Evolutionary conservation across 148 eudicot species (phyloP), one percentile per base, ranked within the genome.

Genomic region (Diospyros lotus): DNA sequence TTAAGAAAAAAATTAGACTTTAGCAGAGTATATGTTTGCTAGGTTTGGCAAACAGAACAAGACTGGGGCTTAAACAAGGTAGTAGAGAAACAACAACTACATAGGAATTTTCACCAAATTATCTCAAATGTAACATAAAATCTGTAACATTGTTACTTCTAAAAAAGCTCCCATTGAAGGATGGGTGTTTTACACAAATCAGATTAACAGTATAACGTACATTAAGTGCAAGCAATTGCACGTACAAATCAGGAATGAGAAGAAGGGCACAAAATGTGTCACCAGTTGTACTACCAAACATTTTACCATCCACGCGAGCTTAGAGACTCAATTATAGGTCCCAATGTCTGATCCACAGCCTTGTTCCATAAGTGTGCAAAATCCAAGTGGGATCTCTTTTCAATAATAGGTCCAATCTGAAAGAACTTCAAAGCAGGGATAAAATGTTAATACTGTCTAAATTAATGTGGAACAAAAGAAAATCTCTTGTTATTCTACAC

Each of bases 271-370:
- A 77, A 58, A 54, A 73, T 58, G 9, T 17, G 52, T 61, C 60
- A 61, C 9, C 44, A 68, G 69, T 61, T 43, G n/a, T 64, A 17
- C 18, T 74, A 48, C 14, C 4, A 11, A 46, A 58, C 48, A 44
- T 74, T 75, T 80, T 82, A 91, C 93, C 91, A 89, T 59, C 90
- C 92, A 82, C 89, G 90, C 46, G 91, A 86, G 75, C 91, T 88
- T 15, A 90, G 86, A 63, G 87, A 82, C 79, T 85, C 72, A 43
- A 90, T 90, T 60, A 78, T 54, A 58, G 87, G 77, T 68, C 92
- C 84, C 44, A 88, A 79, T 70, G 85, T 84, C 84, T 81, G 83
- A 79, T 91, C 96, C 71, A 91, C 89, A 45, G 86, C 85, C 84
- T 85, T 91, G 86, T 91, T 91, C 93, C 97, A 91, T 12, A 86